These are phyloP conservation scores for Elasticomyces elasticus DNA, from an alignment of 495 filamentous ascomycete species.

Conservation along the genomic window DNA sequence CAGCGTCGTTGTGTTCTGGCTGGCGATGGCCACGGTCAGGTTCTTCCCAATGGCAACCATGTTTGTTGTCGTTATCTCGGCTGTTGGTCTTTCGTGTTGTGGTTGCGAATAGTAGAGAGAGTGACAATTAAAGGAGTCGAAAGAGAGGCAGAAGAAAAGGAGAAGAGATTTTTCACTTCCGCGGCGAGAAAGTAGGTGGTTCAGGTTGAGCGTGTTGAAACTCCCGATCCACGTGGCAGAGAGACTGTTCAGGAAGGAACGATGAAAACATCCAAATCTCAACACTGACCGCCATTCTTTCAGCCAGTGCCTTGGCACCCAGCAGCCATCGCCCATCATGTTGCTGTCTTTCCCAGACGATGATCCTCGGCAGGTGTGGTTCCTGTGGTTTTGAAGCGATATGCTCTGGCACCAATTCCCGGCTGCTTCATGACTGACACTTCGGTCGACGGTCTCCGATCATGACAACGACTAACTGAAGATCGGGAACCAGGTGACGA, in stretches of 20 bases:
- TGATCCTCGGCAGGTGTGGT: too few relatives aligned
- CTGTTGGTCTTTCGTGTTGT: background rate
- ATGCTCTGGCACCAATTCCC: too few relatives aligned
- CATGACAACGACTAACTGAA: too few relatives aligned
- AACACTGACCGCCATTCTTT: background rate
- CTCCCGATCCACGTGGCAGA: background rate
- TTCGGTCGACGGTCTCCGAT: too few relatives aligned
- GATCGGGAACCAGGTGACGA: too few relatives aligned
- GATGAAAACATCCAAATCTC: background rate
- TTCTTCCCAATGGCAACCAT: background rate
- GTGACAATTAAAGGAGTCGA: too few relatives aligned
- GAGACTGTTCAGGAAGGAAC: background rate
- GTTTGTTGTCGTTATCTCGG: background rate
- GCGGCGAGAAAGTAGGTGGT: background rate
- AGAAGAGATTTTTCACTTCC: too few relatives aligned
- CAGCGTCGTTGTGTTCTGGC: too few relatives aligned
- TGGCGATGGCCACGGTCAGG: background rate
- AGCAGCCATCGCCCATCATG: background rate
- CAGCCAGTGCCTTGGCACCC: background rate
- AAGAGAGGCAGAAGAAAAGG: background rate
- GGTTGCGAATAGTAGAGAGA: background rate
- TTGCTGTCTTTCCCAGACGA: too few relatives aligned
- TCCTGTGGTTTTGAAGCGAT: too few relatives aligned
- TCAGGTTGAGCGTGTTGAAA: background rate
- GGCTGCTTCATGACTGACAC: too few relatives aligned